Evolutionary conservation across 108 stramenopile species (phyloP), one percentile per base, ranked within the genome.

Genomic region (Fragilaria crotonensis): DNA sequence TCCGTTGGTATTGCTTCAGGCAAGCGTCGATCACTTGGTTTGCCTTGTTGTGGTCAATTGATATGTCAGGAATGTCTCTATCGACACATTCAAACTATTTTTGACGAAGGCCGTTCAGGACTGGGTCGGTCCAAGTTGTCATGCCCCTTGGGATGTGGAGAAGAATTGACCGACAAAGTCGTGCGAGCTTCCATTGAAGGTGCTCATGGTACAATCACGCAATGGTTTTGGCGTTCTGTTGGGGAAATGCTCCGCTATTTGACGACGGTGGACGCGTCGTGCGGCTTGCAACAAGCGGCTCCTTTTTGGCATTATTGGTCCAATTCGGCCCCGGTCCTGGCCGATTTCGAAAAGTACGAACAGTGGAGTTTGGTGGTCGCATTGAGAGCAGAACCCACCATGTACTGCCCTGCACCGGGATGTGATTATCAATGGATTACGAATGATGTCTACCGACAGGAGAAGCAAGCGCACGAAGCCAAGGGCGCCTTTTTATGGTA

Each of bases 341-440:
- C 14, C 23, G 66, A 59, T 49, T 25, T 66, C 14, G 19, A 18
- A 17, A 22, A 9, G 1, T 66, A 66, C 25, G 57, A 66, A 25
- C 25, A 28, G 52, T 66, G 66, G 66, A 66, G 66, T 52, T 20
- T 66, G 3, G 14, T 9, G 2, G 56, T 49, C 1, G 66, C 48
- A 25, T 52, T 59, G 2, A 22, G 45, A 2, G 25, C 20, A 11
- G 14, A 30, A 11, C 23, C 48, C 31, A 44, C 55, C 27, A 20
- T 58, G 19, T 48, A 60, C 28, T 66, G 66, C 23, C 66, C 66
- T 2, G 56, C 55, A 19, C 57, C 66, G 11, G 44, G 59, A 25
- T 66, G 66, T 60, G 66, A 59, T 3, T 60, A 57, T 36, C 29
- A 31, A 17, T 66, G 66, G 66, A 30, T 60, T 31, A 58, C 46